Evolutionary conservation across 108 stramenopile species (phyloP).

Genomic region (Stephanodiscus triporus): DNA sequence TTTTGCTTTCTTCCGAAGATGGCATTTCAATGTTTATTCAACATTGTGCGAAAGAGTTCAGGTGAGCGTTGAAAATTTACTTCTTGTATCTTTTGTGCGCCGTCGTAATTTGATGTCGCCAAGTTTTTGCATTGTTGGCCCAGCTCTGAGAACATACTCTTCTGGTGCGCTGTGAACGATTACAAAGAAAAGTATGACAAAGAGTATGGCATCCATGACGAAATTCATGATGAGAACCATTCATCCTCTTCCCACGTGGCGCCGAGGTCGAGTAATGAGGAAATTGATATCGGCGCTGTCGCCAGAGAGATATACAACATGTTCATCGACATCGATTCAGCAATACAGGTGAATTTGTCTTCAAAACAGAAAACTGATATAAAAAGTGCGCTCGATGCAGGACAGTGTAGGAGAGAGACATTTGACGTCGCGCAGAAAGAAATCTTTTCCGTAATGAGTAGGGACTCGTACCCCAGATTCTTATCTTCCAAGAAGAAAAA

Average conservation of each 20-base stretch:
- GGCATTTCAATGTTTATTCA: constrained; percentile 45
- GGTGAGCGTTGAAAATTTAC: constrained; percentile 10
- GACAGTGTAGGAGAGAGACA: constrained; percentile 25
- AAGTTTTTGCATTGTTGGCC: not conserved
- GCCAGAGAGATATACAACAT: constrained; percentile 33
- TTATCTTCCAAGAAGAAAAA: constrained; percentile 27
- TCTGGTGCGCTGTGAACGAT: constrained; percentile 57
- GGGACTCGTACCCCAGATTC: constrained; percentile 51
- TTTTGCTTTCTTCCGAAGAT: constrained; percentile 45
- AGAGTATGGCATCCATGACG: constrained; percentile 1
- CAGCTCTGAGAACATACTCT: constrained; percentile 41
- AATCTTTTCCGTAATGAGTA: constrained; percentile 52
- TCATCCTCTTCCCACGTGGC: not conserved
- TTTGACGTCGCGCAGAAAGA: constrained; percentile 50
- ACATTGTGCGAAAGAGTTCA: constrained; percentile 56
- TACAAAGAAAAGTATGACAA: constrained; percentile 40
- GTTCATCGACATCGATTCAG: constrained; percentile 34
- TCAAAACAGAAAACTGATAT: constrained; percentile 39
- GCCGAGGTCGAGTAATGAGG: not conserved
- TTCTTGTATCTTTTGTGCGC: not conserved
- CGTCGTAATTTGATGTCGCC: not conserved
- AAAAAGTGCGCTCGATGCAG: constrained; percentile 33
- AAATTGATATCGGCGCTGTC: constrained; percentile 10
- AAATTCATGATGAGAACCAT: constrained; percentile 5
- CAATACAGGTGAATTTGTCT: constrained; percentile 48